phyloP scores from a whole-genome alignment of 768 basidiomycete species.

The Collybia mongolica region DNA sequence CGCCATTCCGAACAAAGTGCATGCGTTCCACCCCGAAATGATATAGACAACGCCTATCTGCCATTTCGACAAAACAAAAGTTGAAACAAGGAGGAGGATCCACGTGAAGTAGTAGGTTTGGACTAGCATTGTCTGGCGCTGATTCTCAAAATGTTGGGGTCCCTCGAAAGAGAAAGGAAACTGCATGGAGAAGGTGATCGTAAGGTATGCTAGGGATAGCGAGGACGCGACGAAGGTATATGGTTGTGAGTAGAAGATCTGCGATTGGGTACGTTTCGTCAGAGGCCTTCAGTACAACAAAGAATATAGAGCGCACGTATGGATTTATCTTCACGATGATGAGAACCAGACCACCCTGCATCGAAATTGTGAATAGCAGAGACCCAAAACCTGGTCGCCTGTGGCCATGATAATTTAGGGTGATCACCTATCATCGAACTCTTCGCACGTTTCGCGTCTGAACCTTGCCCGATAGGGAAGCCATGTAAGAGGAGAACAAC shows the following conservation, averaged over 20 bases:
- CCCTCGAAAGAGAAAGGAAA: background rate
- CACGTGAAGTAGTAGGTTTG: background rate
- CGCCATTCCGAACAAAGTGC: no score
- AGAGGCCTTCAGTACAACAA: background rate
- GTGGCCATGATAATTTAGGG: no score
- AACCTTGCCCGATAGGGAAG: no score
- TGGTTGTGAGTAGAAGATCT: slow-evolving; percentile 1
- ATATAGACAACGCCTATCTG: no score
- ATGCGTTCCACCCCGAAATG: no score
- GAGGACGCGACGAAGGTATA: background rate
- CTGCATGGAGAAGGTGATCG: slow-evolving; percentile 6
- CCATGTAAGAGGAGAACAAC: no score
- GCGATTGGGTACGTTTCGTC: background rate
- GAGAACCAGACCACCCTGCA: background rate
- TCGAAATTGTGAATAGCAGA: background rate
- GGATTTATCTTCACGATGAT: background rate
- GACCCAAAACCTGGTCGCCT: background rate
- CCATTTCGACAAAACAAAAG: slow-evolving; percentile 5
- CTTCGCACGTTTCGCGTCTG: no score
- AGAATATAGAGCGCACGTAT: background rate
- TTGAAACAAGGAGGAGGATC: slow-evolving; percentile 14
- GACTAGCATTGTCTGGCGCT: background rate
- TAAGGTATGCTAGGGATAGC: background rate
- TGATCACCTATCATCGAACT: no score
- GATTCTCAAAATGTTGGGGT: slow-evolving; percentile 39